Base-by-base conservation (phyloP, 352 stramenopile species). In the Phytophthora chlamydospora region DNA sequence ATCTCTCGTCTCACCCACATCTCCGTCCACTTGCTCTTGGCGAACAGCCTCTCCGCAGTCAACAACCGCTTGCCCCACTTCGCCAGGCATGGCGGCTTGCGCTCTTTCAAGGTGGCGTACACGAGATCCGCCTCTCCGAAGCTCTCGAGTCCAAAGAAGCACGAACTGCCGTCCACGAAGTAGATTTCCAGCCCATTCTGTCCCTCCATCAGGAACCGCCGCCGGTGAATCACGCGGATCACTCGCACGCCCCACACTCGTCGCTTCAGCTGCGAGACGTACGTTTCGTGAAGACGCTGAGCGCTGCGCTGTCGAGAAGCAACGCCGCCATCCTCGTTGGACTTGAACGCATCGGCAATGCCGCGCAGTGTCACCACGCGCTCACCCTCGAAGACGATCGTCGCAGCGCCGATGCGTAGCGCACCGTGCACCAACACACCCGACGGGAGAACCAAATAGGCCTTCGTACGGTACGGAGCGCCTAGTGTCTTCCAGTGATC, bases 1-100 rank as follows among this genome's bases (percentile, higher is more conserved):
- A 95, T 93, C 51, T 95, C 85, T 35, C 85, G 83, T n/a, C 86
- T 76, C 50, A 89, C 68, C 86, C 86, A 95, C 80, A 93, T 93
- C 3, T 91, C 82, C 0, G 84, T 95, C 86, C 86, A 95, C 55
- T 93, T 93, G 66, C 77, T 91, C 62, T 88, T 90, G 1, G 58
- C 65, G 54, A 93, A 88, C 74, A 93, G 81, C 43, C 84, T 67
- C 32, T 95, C 86, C 1, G 81, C 75, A 21, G 82, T 68, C 41
- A 91, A 55, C 4, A 95, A 62, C 8, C 83, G 81, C 52, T 93
- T 95, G 17, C 80, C 80, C 76, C 80, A 91, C 38, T 91, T 92
- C 0, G 71, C 69, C 14, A 95, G 61, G 41, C 86, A 95, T 17
- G 86, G 86, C 5, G 86, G 86, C 38, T 95, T 95, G 31, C 86